A percentile compares a stretch with the other conserved stretches of the same genome.
These are phyloP conservation scores for Bryoglossum gracile DNA, from an alignment of 495 filamentous ascomycete genomes.

Conservation along the genomic window DNA sequence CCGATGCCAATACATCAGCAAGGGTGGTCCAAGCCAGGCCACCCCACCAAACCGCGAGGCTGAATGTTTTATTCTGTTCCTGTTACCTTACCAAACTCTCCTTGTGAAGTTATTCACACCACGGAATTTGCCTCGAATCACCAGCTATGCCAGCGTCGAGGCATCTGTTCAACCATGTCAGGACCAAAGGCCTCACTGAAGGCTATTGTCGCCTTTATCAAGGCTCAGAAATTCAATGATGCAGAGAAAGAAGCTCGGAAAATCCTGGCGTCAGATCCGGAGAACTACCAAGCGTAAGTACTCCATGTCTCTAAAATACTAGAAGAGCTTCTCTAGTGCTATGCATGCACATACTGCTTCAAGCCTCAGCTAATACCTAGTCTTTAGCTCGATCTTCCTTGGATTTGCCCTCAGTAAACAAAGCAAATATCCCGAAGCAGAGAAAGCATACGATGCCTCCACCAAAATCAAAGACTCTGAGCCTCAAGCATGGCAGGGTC, in stretches of 20 bases:
- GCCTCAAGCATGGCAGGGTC: constrained; percentile 77
- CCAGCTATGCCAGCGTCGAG: constrained; percentile 7
- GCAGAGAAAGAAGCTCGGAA: constrained; percentile 60
- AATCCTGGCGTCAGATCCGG: constrained; percentile 61
- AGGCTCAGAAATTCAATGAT: constrained; percentile 69
- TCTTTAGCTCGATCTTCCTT: constrained; percentile 59
- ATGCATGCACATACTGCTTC: too few species aligned
- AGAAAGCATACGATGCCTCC: constrained; percentile 67
- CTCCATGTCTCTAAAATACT: too few species aligned
- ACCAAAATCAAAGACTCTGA: constrained; percentile 46
- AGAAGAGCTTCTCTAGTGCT: too few species aligned
- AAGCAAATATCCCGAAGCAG: constrained; percentile 60
- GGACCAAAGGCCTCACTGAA: constrained; percentile 72
- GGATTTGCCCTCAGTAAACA: constrained; percentile 75
- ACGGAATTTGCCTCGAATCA: too few species aligned
- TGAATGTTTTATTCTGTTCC: too few species aligned
- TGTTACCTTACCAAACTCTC: too few species aligned
- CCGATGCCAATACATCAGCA: too few species aligned
- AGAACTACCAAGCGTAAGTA: constrained; percentile 71
- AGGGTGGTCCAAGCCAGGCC: too few species aligned
- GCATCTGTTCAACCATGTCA: constrained; percentile 31
- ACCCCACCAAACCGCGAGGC: too few species aligned
- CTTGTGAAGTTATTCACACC: too few species aligned
- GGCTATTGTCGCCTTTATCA: constrained; percentile 70
- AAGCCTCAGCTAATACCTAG: neutral